Base-by-base conservation (phyloP, 768 basidiomycete genomes). In the Termitomyces sp. region DNA sequence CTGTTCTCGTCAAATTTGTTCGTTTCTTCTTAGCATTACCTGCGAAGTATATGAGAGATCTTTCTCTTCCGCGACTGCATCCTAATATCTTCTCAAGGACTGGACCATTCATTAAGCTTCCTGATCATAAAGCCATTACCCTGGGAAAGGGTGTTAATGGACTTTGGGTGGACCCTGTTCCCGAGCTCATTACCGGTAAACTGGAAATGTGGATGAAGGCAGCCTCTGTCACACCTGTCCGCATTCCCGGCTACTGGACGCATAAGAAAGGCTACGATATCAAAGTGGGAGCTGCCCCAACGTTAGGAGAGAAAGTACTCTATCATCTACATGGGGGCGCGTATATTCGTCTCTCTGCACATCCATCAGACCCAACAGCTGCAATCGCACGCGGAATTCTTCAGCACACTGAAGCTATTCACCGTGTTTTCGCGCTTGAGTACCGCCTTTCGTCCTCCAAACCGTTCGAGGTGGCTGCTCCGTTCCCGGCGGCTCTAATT, bases 401-500 rank as follows among this genome's bases (percentile, higher is more conserved):
- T 26, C 66, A 82, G 59, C 73, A 81, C 40, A 71, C 74, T 43
- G 68, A 73, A 44, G 61, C 74, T 13, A 68, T 84, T n/a, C 69
- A 74, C 32, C 81, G 85, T 44, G 72, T 77, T 5, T 80, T 89
- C 65, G 79, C 81, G 13, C 64, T 90, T 50, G 91, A 92, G 71
- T 94, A 93, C 70, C 85, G 90, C 5, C 79, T 87, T 47, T 82
- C 84, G 41, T 72, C 82, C 6, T 68, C 71, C 13, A 68, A 73
- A 51, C 78, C 82, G 30, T 72, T 72, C 65, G 61, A 67, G 32
- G 70, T 75, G 13, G 71, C 71, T 5, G 76, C 85, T 61, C 81
- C 89, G 8, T 93, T 93, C 75, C 91, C 91, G 0, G 77, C 87
- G 0, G 88, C 88, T 20, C 75, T 94, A 0, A 72, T 93, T 14